Base-by-base conservation (phyloP, 192 early-diverging fungal species). In the Coemansia sp. region DNA sequence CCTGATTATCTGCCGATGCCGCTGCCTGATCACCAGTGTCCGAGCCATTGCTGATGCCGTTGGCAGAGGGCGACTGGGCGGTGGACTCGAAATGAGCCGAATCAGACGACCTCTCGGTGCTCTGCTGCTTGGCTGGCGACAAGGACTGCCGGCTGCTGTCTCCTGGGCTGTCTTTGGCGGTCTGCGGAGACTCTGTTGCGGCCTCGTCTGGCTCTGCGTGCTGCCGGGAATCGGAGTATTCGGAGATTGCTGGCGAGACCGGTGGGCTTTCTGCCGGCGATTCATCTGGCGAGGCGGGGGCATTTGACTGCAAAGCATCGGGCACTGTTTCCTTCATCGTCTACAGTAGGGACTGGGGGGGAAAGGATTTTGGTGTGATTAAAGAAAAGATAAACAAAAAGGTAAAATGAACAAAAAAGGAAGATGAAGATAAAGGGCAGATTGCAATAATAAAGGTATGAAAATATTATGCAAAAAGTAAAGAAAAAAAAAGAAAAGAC, bases 151-250 rank as follows among this genome's bases (percentile, higher is more conserved):
- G n/a, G n/a, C n/a, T n/a, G n/a, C n/a, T 42, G 14, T 42, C 39
- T 16, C 16, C 39, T 10, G n/a, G n/a, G n/a, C n/a, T n/a, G n/a
- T 42, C 39, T 18, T 42, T 51, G 49, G 22, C 9, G 20, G 4
- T 51, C 22, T 34, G 24, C 6, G 13, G 53, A 3, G 53, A 0
- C n/a, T n/a, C n/a, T 35, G 34, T 4, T 18, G 6, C n/a, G 16
- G 7, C 30, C 4, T 14, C 54, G 4, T 29, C 16, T 20, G 23
- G 16, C 23, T 32, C 55, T 16, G 64, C 14, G 18, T 58, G 64
- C 22, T 58, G 39, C 39, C 13, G 3, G 39, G 14, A 16, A 16
- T 65, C 57, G n/a, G 64, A 24, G 55, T 65, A 59, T 20, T 65
- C 64, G 25, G 57, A 52, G 39, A 42, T 13, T 4, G 45, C 46